These are phyloP conservation scores for Leptodermis oblonga DNA, from an alignment of 257 asterid species.

Conservation along the genomic window DNA sequence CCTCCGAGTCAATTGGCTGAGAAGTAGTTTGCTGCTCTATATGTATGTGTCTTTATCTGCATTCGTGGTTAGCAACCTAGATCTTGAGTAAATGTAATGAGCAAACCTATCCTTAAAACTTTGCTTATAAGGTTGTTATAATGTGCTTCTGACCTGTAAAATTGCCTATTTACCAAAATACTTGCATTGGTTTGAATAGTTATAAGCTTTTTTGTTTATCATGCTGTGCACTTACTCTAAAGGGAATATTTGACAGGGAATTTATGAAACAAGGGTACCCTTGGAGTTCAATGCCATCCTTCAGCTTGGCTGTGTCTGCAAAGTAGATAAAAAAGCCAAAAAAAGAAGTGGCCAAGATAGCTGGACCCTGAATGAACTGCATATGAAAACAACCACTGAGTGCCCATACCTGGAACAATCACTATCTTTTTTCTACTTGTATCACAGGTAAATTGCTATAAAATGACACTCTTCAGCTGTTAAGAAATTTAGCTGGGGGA, in stretches of 20 bases:
- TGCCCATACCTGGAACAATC: constrained; percentile 86
- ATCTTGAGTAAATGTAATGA: neutral
- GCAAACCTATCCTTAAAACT: neutral
- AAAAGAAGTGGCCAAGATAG: constrained; percentile 65
- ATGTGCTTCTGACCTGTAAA: neutral
- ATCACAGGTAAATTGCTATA: constrained; percentile 61
- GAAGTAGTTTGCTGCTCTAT: neutral
- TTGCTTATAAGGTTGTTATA: neutral
- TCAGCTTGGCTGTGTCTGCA: constrained; percentile 94
- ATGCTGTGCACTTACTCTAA: neutral
- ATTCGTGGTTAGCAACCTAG: neutral
- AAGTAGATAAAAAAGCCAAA: constrained; percentile 80
- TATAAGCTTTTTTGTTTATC: neutral
- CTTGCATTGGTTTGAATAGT: no score
- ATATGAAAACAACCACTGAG: constrained; percentile 97
- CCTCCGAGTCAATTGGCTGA: neutral
- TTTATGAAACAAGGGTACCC: constrained; percentile 87
- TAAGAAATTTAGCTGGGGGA: neutral
- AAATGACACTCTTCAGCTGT: neutral
- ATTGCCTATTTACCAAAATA: neutral
- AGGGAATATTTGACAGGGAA: constrained; percentile 55
- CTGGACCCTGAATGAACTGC: constrained; percentile 86
- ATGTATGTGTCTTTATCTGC: neutral
- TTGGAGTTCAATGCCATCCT: constrained; percentile 73
- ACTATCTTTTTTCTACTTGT: constrained; percentile 72